phyloP scores from a whole-genome alignment of 2,329 filamentous ascomycete genomes.

The Colletotrichum lentis region DNA sequence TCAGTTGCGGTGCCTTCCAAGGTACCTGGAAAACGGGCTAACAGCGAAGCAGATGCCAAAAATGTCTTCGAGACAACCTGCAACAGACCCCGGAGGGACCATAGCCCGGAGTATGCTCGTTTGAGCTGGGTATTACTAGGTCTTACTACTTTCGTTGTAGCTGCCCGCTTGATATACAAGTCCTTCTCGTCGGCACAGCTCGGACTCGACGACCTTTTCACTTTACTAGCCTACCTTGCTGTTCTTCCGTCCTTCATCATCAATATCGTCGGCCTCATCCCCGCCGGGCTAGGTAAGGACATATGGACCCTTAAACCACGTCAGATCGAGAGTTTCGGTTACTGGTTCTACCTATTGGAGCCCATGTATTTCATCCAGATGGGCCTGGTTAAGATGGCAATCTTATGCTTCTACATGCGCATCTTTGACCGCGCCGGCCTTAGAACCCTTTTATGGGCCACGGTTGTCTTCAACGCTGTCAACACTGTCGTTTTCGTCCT shows the following conservation, averaged over 20 bases:
- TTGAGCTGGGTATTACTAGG: slow-evolving; percentile 25
- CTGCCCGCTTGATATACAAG: slow-evolving; percentile 46
- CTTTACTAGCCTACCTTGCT: slow-evolving; percentile 39
- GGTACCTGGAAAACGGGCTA: not conserved
- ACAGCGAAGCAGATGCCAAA: slow-evolving; percentile 14
- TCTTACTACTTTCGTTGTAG: slow-evolving; percentile 42
- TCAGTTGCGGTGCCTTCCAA: not conserved
- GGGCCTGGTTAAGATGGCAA: slow-evolving; percentile 51
- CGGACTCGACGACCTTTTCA: slow-evolving; percentile 45
- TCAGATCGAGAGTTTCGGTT: slow-evolving; percentile 42
- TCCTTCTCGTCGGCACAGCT: slow-evolving; percentile 43
- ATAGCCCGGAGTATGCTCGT: slow-evolving; percentile 16
- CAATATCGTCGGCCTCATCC: slow-evolving; percentile 40
- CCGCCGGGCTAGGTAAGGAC: slow-evolving; percentile 46
- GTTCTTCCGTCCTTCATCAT: slow-evolving; percentile 41
- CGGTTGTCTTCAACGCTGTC: slow-evolving; percentile 45
- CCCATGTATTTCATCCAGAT: slow-evolving; percentile 52
- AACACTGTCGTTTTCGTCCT: slow-evolving; percentile 47
- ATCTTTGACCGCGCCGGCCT: slow-evolving; percentile 50
- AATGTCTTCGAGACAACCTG: slow-evolving; percentile 28
- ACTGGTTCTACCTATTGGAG: slow-evolving; percentile 48
- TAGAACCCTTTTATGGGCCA: slow-evolving; percentile 46
- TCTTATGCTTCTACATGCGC: slow-evolving; percentile 54
- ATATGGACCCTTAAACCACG: slow-evolving; percentile 46
- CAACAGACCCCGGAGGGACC: slow-evolving; percentile 22